Evolutionary conservation across 257 asterid species (phyloP).

Genomic region (Misopates orontium): DNA sequence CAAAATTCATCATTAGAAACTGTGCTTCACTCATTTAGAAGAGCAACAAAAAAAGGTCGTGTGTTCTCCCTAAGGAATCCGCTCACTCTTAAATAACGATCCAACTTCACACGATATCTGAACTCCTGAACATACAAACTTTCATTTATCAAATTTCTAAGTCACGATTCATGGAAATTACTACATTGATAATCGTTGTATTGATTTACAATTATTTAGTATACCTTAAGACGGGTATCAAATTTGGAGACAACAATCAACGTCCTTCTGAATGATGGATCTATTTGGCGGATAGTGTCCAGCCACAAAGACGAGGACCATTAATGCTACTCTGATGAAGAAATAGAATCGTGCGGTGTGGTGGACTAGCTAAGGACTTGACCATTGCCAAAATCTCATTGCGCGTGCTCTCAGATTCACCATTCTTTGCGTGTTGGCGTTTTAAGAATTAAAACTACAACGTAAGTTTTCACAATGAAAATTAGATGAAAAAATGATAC

Average conservation of each 20-base stretch:
- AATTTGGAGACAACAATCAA: slow-evolving; percentile 93
- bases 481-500: neutral
- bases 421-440: slow-evolving; percentile 80
- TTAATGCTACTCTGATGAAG: slow-evolving; percentile 98
- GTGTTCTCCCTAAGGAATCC: slow-evolving; percentile 96
- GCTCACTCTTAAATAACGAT: slow-evolving; percentile 92
- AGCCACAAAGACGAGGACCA: slow-evolving; percentile 99
- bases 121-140: slow-evolving; percentile 63
- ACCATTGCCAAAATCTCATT: slow-evolving; percentile 94
- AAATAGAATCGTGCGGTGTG: slow-evolving; percentile 90
- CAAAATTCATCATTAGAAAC: slow-evolving; percentile 93
- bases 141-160: neutral
- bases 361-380: slow-evolving; percentile 90
- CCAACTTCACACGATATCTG: slow-evolving; percentile 94
- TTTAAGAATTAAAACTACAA: slow-evolving; percentile 12
- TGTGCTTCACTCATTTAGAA: slow-evolving; percentile 80
- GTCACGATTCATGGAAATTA: neutral
- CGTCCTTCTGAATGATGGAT: slow-evolving; percentile 82
- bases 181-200: too few relatives aligned
- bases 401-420: slow-evolving; percentile 96
- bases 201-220: neutral
- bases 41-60: slow-evolving; percentile 83
- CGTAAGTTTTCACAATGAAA: neutral
- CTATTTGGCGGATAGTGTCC: slow-evolving; percentile 92
- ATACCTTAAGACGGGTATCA: slow-evolving; percentile 94